A percentile compares a stretch with the other conserved stretches of the same genome.
These are phyloP conservation scores for Verticillium tricorpus DNA, from an alignment of 2,329 filamentous ascomycete species.

Conservation along the genomic window DNA sequence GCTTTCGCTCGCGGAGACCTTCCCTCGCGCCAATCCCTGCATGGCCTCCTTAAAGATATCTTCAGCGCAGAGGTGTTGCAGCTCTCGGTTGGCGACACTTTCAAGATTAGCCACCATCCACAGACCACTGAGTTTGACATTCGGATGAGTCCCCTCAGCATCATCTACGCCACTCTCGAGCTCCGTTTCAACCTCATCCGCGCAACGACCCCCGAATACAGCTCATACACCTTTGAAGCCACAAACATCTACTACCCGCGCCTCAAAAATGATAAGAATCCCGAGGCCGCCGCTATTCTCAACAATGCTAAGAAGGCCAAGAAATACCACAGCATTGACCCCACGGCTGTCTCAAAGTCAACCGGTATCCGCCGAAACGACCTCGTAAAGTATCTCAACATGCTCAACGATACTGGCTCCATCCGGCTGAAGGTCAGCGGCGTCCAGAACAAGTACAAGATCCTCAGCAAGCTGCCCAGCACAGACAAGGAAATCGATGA, in stretches of 20 bases:
- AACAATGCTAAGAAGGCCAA: slow-evolving; percentile 30
- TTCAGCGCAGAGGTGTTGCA: slow-evolving; percentile 32
- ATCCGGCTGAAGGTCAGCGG: slow-evolving; percentile 49
- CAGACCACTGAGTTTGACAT: slow-evolving; percentile 51
- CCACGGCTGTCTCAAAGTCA: slow-evolving; percentile 30
- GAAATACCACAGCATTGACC: slow-evolving; percentile 42
- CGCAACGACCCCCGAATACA: slow-evolving; percentile 53
- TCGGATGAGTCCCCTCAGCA: slow-evolving; percentile 39
- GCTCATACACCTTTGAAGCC: slow-evolving; percentile 45
- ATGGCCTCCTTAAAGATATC: slow-evolving; percentile 43
- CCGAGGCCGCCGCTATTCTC: slow-evolving; percentile 39
- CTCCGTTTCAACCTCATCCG: slow-evolving; percentile 52
- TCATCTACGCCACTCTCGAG: slow-evolving; percentile 58
- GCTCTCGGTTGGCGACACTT: slow-evolving; percentile 32
- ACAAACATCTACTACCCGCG: slow-evolving; percentile 23
- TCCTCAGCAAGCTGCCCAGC: slow-evolving; percentile 41
- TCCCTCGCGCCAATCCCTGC: slow-evolving; percentile 46
- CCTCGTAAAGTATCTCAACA: slow-evolving; percentile 49
- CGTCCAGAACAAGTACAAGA: slow-evolving; percentile 48
- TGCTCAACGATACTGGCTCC: slow-evolving; percentile 42
- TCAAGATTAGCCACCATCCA: slow-evolving; percentile 39
- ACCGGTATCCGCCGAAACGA: slow-evolving; percentile 35
- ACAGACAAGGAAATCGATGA: slow-evolving; percentile 33
- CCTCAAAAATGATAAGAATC: slow-evolving; percentile 30
- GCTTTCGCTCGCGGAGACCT: slow-evolving; percentile 57